These are phyloP conservation scores for Rhododendron molle DNA, from an alignment of 148 eudicot genomes.

Conservation along the genomic window DNA sequence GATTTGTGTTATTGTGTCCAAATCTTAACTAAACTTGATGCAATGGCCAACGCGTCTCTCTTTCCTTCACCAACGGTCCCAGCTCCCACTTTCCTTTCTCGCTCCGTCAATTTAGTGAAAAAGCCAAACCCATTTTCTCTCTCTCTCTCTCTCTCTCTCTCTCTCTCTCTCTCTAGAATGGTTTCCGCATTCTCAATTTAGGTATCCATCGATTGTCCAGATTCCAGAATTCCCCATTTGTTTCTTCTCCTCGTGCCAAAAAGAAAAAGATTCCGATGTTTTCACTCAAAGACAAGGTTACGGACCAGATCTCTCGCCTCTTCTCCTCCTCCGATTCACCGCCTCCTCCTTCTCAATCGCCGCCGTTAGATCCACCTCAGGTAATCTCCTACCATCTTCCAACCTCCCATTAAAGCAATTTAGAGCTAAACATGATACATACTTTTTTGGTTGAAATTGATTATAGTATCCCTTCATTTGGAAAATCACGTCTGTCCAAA, in stretches of 20 bases:
- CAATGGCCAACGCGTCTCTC: background rate
- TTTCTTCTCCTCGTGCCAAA: background rate
- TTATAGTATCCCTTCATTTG: no score
- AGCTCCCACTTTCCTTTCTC: background rate
- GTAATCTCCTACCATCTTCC: conserved; percentile 17
- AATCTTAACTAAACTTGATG: no score
- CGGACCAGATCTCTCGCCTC: conserved; percentile 49
- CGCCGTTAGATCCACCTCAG: conserved; percentile 37
- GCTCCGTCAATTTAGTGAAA: background rate
- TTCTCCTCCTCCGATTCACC: conserved; percentile 34
- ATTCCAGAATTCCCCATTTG: background rate
- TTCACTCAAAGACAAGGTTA: conserved; percentile 49
- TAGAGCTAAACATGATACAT: no score
- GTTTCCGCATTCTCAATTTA: background rate
- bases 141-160: background rate
- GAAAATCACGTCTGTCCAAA: no score
- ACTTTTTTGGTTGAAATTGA: no score
- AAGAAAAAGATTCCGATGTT: conserved; percentile 20
- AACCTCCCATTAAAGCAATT: no score
- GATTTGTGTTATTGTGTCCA: no score
- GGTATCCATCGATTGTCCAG: background rate
- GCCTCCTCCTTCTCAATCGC: conserved; percentile 31
- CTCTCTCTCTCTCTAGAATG: background rate
- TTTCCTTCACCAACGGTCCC: background rate
- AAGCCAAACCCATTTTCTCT: background rate